Evolutionary conservation across 2,329 filamentous ascomycete species (phyloP).

Genomic region (Cryphonectria naterciae): DNA sequence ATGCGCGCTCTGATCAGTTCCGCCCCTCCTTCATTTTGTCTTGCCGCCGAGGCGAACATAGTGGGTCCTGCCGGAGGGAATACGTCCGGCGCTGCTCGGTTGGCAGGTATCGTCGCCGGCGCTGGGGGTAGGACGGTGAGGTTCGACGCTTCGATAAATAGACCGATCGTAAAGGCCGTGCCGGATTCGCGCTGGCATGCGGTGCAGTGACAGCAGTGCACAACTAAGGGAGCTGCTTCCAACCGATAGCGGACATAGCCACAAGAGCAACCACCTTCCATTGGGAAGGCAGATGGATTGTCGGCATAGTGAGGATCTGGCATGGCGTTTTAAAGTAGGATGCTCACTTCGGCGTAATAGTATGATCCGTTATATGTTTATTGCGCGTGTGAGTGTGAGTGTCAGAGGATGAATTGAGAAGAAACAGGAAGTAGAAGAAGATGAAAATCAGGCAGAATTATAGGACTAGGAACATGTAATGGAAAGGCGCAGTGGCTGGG

Average conservation of each 20-base stretch:
- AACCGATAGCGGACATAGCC: conserved; percentile 70
- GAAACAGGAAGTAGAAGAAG: background rate
- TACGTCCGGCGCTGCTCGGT: conserved; percentile 14
- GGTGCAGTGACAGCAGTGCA: conserved; percentile 53
- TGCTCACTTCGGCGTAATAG: background rate
- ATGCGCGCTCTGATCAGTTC: conserved; percentile 30
- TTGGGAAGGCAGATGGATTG: conserved; percentile 27
- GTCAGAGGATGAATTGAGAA: background rate
- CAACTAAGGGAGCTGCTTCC: conserved; percentile 55
- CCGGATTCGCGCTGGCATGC: conserved; percentile 51
- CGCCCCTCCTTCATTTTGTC: background rate
- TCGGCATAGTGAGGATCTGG: conserved; percentile 24
- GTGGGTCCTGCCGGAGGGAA: conserved; percentile 22
- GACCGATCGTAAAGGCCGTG: conserved; percentile 45
- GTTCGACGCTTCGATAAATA: conserved; percentile 45
- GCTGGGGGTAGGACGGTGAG: conserved; percentile 39
- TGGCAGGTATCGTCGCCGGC: conserved; percentile 32
- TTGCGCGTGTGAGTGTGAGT: background rate
- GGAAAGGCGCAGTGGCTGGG: background rate
- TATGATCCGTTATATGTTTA: background rate
- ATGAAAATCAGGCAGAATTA: background rate
- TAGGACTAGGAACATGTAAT: background rate
- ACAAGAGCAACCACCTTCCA: conserved; percentile 64
- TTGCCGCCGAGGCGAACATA: background rate
- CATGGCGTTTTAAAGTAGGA: conserved; percentile 5